Percentiles rank a stretch among this genome's conserved stretches.
Evolutionary conservation across 2,329 filamentous ascomycete species (phyloP).

Genomic region (Aspergillus thermomutatus): DNA sequence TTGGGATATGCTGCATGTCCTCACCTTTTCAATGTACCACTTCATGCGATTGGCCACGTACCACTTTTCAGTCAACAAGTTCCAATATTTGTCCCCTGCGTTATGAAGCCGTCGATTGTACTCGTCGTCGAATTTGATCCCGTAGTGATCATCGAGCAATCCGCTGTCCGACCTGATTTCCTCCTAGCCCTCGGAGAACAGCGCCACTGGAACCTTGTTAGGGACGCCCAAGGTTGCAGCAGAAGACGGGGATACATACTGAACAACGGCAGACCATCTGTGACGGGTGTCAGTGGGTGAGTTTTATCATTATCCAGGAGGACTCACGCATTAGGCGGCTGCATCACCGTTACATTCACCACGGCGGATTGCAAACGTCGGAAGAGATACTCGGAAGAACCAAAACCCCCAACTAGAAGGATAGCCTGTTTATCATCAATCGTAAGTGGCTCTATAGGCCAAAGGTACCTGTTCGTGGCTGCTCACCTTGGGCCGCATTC

Average conservation of each 20-base stretch:
- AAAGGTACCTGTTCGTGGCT: not conserved
- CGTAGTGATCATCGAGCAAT: constrained; percentile 22
- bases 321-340: constrained; percentile 27
- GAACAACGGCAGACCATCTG: constrained; percentile 27
- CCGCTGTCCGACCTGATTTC: constrained; percentile 20
- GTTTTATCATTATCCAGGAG: not conserved
- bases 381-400: constrained; percentile 35
- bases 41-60: not conserved
- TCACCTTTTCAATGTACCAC: constrained; percentile 25
- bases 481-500: constrained; percentile 6
- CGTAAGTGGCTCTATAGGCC: not conserved
- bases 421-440: constrained; percentile 22
- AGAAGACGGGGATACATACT: constrained; percentile 10
- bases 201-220: constrained; percentile 17
- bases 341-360: constrained; percentile 28
- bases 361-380: constrained; percentile 22
- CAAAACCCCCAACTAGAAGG: constrained; percentile 40
- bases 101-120: constrained; percentile 4
- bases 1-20: not conserved
- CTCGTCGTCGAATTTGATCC: rapidly evolving
- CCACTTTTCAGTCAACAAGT: constrained; percentile 9
- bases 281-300: not conserved
- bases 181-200: constrained; percentile 20
- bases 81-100: constrained; percentile 2
- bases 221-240: not conserved